Evolutionary conservation across 1,284 basidiomycete species (phyloP).

Genomic region (Irpex rosettiformis): DNA sequence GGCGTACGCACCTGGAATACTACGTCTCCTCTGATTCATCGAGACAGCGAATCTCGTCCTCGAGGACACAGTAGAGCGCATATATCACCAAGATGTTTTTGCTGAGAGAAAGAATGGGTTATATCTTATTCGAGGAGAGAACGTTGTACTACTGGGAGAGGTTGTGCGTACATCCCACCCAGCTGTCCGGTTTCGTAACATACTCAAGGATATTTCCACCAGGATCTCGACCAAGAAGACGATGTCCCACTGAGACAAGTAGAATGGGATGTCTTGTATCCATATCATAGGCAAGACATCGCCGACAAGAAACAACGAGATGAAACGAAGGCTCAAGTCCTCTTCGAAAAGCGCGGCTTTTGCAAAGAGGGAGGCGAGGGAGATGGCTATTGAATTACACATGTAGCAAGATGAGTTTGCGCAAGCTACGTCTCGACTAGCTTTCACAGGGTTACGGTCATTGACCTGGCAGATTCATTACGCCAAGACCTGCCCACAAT

Average conservation of each 20-base stretch:
- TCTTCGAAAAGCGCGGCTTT: conserved; percentile 79
- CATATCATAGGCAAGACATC: conserved; percentile 70
- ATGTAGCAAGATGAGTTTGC: not conserved
- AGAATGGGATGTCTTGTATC: conserved; percentile 66
- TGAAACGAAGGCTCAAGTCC: conserved; percentile 68
- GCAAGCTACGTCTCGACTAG: not conserved
- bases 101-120: conserved; percentile 86
- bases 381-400: conserved; percentile 69
- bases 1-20: not conserved
- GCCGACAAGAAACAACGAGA: conserved; percentile 68
- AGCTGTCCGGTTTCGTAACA: not conserved
- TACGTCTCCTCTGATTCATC: not conserved
- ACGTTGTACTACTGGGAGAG: conserved; percentile 96
- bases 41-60: conserved; percentile 85
- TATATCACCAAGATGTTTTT: conserved; percentile 78
- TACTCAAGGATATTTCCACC: conserved; percentile 11
- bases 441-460: conserved; percentile 14
- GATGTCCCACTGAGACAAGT: conserved; percentile 78
- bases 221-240: conserved; percentile 95
- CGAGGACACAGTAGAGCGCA: conserved; percentile 86
- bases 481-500: conserved; percentile 20
- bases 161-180: conserved; percentile 62
- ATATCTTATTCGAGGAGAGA: conserved; percentile 96
- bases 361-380: conserved; percentile 88
- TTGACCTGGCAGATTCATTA: conserved; percentile 38